Evolutionary conservation across 805 yeast genomes (phyloP), one percentile per base, ranked within the genome.

Genomic region (Vanderwaltozyma polyspora): DNA sequence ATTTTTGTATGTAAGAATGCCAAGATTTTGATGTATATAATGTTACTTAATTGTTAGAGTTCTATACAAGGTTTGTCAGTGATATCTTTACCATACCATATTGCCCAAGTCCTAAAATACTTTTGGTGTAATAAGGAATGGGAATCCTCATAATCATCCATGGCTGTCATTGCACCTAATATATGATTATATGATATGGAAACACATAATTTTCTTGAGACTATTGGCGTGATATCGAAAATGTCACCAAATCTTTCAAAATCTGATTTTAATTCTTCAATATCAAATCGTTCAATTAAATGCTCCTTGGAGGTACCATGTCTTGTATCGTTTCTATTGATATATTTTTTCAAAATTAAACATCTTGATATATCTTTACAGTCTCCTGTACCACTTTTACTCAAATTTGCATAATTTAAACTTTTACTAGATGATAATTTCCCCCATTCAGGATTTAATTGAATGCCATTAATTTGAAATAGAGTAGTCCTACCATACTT

Each of bases 51-150:
- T 28, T 19, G 16, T 42, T 35, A 51, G 15, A 45, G 19, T 28
- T 44, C 47, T 8, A 44, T 32, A 55, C 77, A 67, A 5, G 76
- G 74, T 37, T 55, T 63, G 43, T 79, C 86, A 6, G 82, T 65
- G 1, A 72, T 70, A 52, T 82, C 93, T 29, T 66, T 68, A 0
- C 79, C 82, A 43, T 72, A 82, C 74, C 76, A 69, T 2, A 77
- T 56, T 6, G 64, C 55, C 91, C 91, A 82, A 4, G 62, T 70
- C 9, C 51, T 52, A 45, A 40, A 42, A 34, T 76, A 81, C 43
- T 67, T 73, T 4, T 43, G 43, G 34, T 60, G 48, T 44, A 77
- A 44, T 3, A 27, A 35, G 1, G 70, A 54, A 7, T 41, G 42
- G 14, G 52, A 46, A 21, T 52, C 42, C 17, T 61, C 66, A 39